Base-by-base conservation (phyloP, 805 yeast genomes). In the Candida tibetensis region DNA sequence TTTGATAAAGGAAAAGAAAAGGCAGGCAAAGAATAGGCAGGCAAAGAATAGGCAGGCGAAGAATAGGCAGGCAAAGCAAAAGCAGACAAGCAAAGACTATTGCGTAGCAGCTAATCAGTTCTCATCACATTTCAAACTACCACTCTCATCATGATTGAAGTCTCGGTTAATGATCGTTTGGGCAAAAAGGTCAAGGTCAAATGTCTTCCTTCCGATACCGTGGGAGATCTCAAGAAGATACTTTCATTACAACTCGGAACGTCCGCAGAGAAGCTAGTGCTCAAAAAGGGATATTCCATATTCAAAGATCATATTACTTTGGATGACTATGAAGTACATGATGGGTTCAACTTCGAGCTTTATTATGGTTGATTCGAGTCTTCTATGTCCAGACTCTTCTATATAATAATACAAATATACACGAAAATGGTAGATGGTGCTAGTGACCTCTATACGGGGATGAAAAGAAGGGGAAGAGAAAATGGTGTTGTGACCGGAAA, bases 301-400 rank as follows among this genome's bases (percentile, higher is more conserved):
- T 80, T 78, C 58, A 93, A 93, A 56, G 93, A 91, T 53, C 97
- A 90, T 57, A 91, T 91, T 39, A 74, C 90, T 1, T 68, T 91
- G 31, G 96, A 84, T n/a, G 99, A 91, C 60, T 91, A 93, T 56
- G 99, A 91, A 58, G 80, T 91, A 14, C 95, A 89, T 54, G 82
- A 89, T 58, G 95, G 95, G 7, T 82, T 85, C 44, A 87, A 82
- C 59, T 62, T 91, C 47, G 99, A 91, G 62, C 64, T 91, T 58
- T 93, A 87, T 52, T 85, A 85, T 55, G 66, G 80, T 17, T 83
- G n/a, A n/a, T n/a, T n/a, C n/a, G n/a, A n/a, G n/a, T n/a, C n/a
- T n/a, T n/a, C n/a, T n/a, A n/a, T n/a, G n/a, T n/a, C n/a, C n/a
- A n/a, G n/a, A n/a, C n/a, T n/a, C n/a, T n/a, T n/a, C n/a, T n/a